A percentile compares a stretch with the other conserved stretches of the same genome.
These are phyloP conservation scores for Cystobasidium ongulense DNA, from an alignment of 768 basidiomycete genomes.

Conservation along the genomic window DNA sequence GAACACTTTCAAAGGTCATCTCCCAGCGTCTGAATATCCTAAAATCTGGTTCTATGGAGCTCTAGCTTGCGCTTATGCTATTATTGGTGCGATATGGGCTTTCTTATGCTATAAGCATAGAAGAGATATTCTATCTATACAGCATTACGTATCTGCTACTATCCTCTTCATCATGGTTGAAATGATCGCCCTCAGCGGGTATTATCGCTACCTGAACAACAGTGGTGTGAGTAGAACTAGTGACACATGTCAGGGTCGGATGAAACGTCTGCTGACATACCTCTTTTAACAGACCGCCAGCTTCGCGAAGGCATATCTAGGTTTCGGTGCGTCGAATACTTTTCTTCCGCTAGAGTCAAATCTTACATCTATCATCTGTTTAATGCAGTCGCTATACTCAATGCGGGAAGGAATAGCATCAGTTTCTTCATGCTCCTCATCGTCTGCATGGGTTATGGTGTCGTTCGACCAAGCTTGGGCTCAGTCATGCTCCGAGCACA, in stretches of 20 bases:
- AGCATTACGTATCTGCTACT: constrained; percentile 88
- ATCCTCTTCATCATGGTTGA: constrained; percentile 80
- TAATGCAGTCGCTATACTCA: constrained; percentile 77
- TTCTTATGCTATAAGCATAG: constrained; percentile 72
- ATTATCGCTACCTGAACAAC: constrained; percentile 84
- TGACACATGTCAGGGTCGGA: constrained; percentile 41
- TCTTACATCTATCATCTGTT: neutral
- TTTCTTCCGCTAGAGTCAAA: neutral
- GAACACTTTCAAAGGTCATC: constrained; percentile 77
- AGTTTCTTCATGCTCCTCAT: constrained; percentile 92
- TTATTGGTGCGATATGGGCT: constrained; percentile 66
- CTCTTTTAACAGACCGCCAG: constrained; percentile 51
- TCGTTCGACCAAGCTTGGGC: constrained; percentile 81
- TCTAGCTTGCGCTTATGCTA: constrained; percentile 70
- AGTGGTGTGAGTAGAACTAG: constrained; percentile 42
- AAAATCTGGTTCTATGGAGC: constrained; percentile 61
- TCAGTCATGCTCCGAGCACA: constrained; percentile 75
- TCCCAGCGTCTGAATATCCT: constrained; percentile 89
- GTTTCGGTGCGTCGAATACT: constrained; percentile 59
- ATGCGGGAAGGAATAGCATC: constrained; percentile 74
- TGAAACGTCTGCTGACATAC: constrained; percentile 48
- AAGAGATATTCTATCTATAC: constrained; percentile 65
- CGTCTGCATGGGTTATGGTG: constrained; percentile 82
- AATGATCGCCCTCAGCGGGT: constrained; percentile 81
- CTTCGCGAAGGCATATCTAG: constrained; percentile 74